Conservation (phyloP, 2,329 filamentous ascomycete genomes). For the Aurifilum marmelostoma region DNA sequence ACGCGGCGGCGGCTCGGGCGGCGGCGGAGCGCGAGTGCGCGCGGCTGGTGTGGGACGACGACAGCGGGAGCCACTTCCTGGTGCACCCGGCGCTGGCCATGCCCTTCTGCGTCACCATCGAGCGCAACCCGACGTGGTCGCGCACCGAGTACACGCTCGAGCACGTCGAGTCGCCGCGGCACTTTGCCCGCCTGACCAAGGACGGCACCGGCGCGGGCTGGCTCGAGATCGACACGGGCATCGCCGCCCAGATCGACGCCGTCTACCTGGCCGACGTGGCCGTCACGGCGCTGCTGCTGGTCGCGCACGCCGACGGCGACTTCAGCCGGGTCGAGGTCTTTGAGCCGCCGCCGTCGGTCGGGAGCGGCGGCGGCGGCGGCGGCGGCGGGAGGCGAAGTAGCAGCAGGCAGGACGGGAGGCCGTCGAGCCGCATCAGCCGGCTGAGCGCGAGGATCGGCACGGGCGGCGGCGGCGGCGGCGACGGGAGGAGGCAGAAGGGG, state of each 20-base stretch:
- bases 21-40: conserved; percentile 72
- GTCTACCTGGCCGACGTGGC: conserved; percentile 67
- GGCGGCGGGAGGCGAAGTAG: no score
- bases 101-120: conserved; percentile 64
- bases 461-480: not conserved
- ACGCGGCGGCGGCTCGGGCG: conserved; percentile 59
- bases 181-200: conserved; percentile 62
- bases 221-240: conserved; percentile 63
- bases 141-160: conserved; percentile 67
- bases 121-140: conserved; percentile 61
- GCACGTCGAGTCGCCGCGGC: conserved; percentile 64
- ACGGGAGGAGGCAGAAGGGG: not conserved
- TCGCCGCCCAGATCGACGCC: conserved; percentile 61
- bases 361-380: conserved; percentile 31
- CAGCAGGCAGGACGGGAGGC: conserved; percentile 33
- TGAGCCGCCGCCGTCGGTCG: conserved; percentile 58
- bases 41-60: conserved; percentile 71
- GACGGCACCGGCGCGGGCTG: conserved; percentile 63
- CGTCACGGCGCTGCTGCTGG: conserved; percentile 62
- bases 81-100: conserved; percentile 65
- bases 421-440: conserved; percentile 38
- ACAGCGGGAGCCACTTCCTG: conserved; percentile 62
- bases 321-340: conserved; percentile 57
- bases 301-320: conserved; percentile 60
- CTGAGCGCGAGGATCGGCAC: conserved; percentile 34